phyloP scores from a whole-genome alignment of 768 basidiomycete species.

The Amylocystis lapponica region DNA sequence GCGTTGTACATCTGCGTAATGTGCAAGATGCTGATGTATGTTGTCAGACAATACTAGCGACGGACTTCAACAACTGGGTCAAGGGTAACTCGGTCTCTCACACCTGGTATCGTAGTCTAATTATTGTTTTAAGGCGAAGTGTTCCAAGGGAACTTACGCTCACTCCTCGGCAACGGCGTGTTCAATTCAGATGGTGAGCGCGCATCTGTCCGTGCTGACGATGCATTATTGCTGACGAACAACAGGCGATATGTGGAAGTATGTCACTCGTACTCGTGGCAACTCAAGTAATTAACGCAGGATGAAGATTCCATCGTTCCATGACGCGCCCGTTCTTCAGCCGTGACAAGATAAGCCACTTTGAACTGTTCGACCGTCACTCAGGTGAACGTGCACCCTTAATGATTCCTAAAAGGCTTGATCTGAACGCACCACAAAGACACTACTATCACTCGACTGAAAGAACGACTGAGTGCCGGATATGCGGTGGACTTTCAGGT shows the following conservation, averaged over 20 bases:
- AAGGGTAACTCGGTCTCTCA: conserved; percentile 37
- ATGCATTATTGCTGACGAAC: background rate
- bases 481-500: conserved; percentile 39
- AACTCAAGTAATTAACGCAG: background rate
- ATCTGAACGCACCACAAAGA: background rate
- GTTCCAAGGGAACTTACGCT: conserved; percentile 24
- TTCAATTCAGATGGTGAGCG: conserved; percentile 61
- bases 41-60: conserved; percentile 30
- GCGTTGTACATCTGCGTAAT: background rate
- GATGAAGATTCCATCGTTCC: conserved; percentile 47
- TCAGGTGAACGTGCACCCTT: conserved; percentile 30
- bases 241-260: conserved; percentile 46
- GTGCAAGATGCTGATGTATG: background rate
- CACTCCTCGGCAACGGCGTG: conserved; percentile 56
- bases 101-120: background rate
- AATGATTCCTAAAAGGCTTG: background rate
- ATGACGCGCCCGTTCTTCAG: conserved; percentile 63
- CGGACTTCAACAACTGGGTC: conserved; percentile 33
- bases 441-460: conserved; percentile 24
- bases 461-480: conserved; percentile 25
- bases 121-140: conserved; percentile 13
- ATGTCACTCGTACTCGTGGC: background rate
- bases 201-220: background rate
- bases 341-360: conserved; percentile 53
- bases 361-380: conserved; percentile 55